Base-by-base conservation (phyloP, 192 early-diverging fungal genomes). In the Umbelopsis isabellina region DNA sequence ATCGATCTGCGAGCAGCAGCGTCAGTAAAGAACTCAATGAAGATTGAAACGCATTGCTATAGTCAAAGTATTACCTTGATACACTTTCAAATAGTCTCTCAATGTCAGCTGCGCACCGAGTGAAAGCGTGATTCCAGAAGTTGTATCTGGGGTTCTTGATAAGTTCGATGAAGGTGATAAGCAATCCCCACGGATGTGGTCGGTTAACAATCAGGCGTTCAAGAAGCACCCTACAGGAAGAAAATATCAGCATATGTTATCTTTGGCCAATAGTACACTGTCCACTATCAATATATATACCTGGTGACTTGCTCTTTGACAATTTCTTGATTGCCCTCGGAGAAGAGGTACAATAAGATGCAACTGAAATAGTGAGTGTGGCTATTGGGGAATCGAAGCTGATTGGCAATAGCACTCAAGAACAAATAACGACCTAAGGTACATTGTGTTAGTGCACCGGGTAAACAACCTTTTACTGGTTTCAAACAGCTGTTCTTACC, bases 141-240 rank as follows among this genome's bases (percentile, higher is more conserved):
- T 81, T 78, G 66, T 88, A 88, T 2, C 80, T 68, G 30, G 92
- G 92, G 77, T 98, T 97, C 71, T 94, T 92, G 79, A 99, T 93
- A 72, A 99, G 79, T 79, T 99, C 97, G 66, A 98, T 99, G 74
- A 99, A 95, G 23, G 97, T 98, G 20, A 98, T 94, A 70, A 99
- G 82, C 69, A 99, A 84, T 15, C 97, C 97, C 91, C 97, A 98
- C 53, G 97, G 97, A 82, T 97, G 95, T 22, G 97, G 97, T 49
- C 96, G 84, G 83, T 95, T 97, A 13, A 95, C 97, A 75, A 99
- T 91, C 44, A 98, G 83, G 37, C 97, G 88, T 84, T 99, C 97
- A 67, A 98, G 82, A 61, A 99, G 82, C 11, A 98, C 97, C 12
- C 97, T 90, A 55, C 0, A 46, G 6, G 7, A 46, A 53, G 27